Conservation (phyloP, 345 rosid species). For the Arabis alpina region DNA sequence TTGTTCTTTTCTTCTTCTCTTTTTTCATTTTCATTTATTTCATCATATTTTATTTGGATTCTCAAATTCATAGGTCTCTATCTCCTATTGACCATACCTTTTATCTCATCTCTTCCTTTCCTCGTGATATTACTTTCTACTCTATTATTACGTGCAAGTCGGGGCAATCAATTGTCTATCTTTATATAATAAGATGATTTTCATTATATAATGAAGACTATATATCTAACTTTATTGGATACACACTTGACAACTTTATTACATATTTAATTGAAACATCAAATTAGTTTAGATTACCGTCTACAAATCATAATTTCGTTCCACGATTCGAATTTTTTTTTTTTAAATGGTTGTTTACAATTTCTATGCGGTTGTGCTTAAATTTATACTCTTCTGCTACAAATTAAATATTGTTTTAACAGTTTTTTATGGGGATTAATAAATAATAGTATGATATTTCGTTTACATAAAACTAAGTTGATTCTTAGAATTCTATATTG, state of each 20-base stretch:
- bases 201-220: neutral
- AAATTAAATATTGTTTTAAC: no score
- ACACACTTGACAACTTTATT: conserved; percentile 4
- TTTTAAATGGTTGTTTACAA: neutral
- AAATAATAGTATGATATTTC: no score
- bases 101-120: conserved; percentile 36
- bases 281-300: neutral
- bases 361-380: neutral
- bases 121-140: conserved; percentile 36
- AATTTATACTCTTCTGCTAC: neutral
- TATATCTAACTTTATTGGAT: neutral
- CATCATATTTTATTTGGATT: conserved; percentile 34
- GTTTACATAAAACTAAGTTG: no score
- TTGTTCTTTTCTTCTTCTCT: conserved; percentile 37
- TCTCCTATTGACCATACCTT: conserved; percentile 31
- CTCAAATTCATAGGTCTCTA: conserved; percentile 29
- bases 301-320: neutral
- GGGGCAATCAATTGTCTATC: conserved; percentile 12
- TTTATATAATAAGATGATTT: neutral
- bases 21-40: neutral
- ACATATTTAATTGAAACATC: neutral
- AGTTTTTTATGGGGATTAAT: no score
- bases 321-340: neutral
- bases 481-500: no score
- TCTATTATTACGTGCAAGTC: conserved; percentile 29